Percentiles rank a stretch among this genome's conserved stretches.
Conservation (phyloP, 441 rosid genomes). For the Erodium moschatum region DNA sequence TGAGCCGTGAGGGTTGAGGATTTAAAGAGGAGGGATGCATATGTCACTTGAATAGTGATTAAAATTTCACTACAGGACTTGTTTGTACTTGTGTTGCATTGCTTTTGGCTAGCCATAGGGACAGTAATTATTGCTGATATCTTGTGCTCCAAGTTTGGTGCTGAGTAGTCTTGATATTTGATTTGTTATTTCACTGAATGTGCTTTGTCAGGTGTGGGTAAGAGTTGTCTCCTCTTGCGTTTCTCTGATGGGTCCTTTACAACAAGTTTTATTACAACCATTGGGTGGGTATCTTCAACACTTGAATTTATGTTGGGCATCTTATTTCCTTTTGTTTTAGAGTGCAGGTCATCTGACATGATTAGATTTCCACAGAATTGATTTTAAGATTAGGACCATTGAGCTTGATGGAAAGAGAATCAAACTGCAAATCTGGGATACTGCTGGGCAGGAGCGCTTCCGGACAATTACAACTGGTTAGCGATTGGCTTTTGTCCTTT, state of each 20-base stretch:
- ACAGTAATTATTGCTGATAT: neutral
- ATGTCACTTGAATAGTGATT: neutral
- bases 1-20: neutral
- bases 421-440: constrained; percentile 97
- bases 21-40: neutral
- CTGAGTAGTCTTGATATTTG: neutral
- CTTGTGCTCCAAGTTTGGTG: neutral
- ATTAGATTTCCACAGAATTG: constrained; percentile 40
- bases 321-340: neutral
- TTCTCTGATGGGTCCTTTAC: constrained; percentile 98
- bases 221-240: constrained; percentile 98
- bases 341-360: neutral
- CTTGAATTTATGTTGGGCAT: neutral
- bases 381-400: constrained; percentile 93
- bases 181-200: constrained; percentile 10
- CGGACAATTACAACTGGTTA: constrained; percentile 94
- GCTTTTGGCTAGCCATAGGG: neutral
- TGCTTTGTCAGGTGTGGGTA: constrained; percentile 67
- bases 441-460: constrained; percentile 99
- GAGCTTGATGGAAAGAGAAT: constrained; percentile 94
- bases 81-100: neutral
- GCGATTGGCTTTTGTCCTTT: neutral
- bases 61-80: neutral
- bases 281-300: constrained; percentile 46
- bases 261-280: constrained; percentile 91